Evolutionary conservation across 345 rosid species (phyloP).

Genomic region (Angophora floribunda): DNA sequence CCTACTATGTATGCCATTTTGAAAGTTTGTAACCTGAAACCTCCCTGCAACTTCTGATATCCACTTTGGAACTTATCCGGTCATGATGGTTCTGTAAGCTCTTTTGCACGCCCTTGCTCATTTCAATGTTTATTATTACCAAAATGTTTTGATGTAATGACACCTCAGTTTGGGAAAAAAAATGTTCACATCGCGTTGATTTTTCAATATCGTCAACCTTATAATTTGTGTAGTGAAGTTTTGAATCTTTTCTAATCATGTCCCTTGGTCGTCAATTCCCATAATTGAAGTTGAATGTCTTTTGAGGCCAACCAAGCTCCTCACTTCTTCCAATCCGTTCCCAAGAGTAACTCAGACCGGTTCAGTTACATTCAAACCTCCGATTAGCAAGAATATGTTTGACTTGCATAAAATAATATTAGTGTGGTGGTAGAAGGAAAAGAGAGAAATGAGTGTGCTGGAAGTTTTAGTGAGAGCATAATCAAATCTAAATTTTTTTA

Average conservation of each 20-base stretch:
- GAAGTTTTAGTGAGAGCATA: background rate
- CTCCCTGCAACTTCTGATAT: background rate
- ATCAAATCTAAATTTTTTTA: background rate
- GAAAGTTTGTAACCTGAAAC: background rate
- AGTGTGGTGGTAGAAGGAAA: background rate
- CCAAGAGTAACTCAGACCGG: background rate
- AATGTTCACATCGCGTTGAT: background rate
- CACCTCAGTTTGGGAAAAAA: background rate
- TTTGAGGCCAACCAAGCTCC: background rate
- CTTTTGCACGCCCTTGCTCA: background rate
- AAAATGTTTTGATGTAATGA: background rate
- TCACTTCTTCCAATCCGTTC: background rate
- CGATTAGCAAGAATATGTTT: background rate
- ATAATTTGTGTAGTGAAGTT: background rate
- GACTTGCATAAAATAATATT: background rate
- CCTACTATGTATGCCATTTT: background rate
- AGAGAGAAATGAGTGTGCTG: fast-evolving
- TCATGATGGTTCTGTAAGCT: background rate
- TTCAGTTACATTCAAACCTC: background rate
- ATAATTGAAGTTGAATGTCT: background rate
- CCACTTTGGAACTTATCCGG: background rate
- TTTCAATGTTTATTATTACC: background rate
- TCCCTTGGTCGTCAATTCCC: background rate
- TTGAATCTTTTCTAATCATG: background rate
- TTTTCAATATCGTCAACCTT: background rate